Evolutionary conservation across 1,139 yeast genomes (phyloP).

Genomic region (Sugiyamaella japonica): DNA sequence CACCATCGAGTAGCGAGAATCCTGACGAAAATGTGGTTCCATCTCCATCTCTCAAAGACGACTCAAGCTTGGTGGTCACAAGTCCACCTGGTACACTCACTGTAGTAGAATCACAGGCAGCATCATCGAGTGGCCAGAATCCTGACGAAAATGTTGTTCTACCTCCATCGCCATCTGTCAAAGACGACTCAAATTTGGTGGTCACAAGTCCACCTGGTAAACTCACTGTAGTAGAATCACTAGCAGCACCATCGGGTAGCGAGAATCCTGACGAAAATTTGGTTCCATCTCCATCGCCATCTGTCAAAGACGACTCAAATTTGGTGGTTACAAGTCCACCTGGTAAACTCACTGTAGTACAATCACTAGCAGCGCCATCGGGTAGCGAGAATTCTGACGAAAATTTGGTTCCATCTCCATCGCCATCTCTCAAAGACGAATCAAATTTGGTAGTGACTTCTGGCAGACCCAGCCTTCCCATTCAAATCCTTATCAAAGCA

Average conservation of each 20-base stretch:
- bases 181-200: too few relatives aligned
- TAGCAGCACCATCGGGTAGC: too few relatives aligned
- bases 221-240: not conserved
- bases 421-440: too few relatives aligned
- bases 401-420: not conserved
- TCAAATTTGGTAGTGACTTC: not conserved
- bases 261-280: not conserved
- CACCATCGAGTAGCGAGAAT: not conserved
- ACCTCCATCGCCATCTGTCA: too few relatives aligned
- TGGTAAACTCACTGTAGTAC: not conserved
- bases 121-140: not conserved
- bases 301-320: too few relatives aligned
- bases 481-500: conserved; percentile 8
- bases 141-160: not conserved
- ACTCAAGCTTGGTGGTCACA: not conserved
- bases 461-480: not conserved
- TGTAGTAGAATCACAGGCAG: not conserved
- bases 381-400: not conserved
- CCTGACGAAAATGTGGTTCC: not conserved
- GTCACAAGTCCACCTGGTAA: conserved; percentile 1
- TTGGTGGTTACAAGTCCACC: conserved; percentile 7
- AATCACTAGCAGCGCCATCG: too few relatives aligned
- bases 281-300: not conserved
- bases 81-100: not conserved
- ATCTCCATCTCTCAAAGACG: too few relatives aligned